phyloP scores from a whole-genome alignment of 2,329 filamentous ascomycete species.

The Metarhizium album region DNA sequence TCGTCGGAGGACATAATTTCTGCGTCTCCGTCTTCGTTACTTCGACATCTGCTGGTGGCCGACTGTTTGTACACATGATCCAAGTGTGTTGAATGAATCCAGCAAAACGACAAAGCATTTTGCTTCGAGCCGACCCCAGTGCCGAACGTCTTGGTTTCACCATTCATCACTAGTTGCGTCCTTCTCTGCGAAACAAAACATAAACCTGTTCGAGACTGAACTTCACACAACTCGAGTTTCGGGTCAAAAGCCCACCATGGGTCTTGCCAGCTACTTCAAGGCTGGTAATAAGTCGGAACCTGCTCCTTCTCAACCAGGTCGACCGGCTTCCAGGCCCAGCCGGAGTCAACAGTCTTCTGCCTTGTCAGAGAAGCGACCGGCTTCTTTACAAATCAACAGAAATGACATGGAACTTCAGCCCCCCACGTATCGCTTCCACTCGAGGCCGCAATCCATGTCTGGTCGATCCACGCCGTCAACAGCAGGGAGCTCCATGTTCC shows the following conservation, averaged over 20 bases:
- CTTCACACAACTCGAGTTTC: neutral
- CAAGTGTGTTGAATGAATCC: neutral
- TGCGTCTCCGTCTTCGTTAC: neutral
- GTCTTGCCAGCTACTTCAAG: slow-evolving; percentile 53
- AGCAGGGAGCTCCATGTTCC: slow-evolving; percentile 38
- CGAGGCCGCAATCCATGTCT: slow-evolving; percentile 29
- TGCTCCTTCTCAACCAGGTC: slow-evolving; percentile 9
- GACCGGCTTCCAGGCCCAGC: slow-evolving; percentile 11
- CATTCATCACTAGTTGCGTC: neutral
- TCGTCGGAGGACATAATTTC: neutral
- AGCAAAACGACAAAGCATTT: neutral
- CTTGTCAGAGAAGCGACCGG: slow-evolving; percentile 27
- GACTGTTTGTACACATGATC: neutral
- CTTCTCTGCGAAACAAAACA: neutral
- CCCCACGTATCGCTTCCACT: slow-evolving; percentile 28
- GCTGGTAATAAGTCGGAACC: slow-evolving; percentile 19
- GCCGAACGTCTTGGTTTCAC: neutral
- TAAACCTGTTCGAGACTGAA: neutral
- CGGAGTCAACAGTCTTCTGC: slow-evolving; percentile 15
- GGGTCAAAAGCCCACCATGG: slow-evolving; percentile 33
- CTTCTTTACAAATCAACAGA: slow-evolving; percentile 16
- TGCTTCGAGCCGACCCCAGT: neutral
- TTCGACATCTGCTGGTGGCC: neutral
- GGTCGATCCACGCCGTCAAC: slow-evolving; percentile 27
- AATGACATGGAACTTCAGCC: slow-evolving; percentile 39